Evolutionary conservation across 495 filamentous ascomycete genomes (phyloP).

Genomic region (Filosporella fistucella): DNA sequence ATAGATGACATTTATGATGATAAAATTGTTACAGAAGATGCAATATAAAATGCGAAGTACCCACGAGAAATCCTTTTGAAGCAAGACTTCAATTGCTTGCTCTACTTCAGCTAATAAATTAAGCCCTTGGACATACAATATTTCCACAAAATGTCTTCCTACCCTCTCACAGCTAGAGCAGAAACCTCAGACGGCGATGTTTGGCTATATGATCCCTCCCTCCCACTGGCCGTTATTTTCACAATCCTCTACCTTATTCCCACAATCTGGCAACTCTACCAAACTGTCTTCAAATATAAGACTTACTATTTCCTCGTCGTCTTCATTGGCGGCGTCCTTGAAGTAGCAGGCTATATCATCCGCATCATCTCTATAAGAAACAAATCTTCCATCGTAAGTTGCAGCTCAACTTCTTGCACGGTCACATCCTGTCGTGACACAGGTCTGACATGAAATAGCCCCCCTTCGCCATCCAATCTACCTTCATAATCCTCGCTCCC

Average conservation of each 20-base stretch:
- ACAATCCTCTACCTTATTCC: slow-evolving; percentile 6
- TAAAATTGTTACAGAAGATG: too few relatives aligned
- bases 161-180: too few relatives aligned
- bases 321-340: slow-evolving; percentile 18
- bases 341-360: slow-evolving; percentile 23
- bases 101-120: too few relatives aligned
- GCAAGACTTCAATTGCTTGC: too few relatives aligned
- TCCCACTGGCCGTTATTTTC: slow-evolving; percentile 1
- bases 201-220: slow-evolving; percentile 5
- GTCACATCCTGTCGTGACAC: too few relatives aligned
- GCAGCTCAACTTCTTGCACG: too few relatives aligned
- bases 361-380: slow-evolving; percentile 16
- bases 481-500: slow-evolving; percentile 30
- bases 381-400: slow-evolving; percentile 11
- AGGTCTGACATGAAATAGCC: not conserved
- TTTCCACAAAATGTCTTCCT: too few relatives aligned
- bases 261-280: not conserved
- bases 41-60: too few relatives aligned
- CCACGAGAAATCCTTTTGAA: too few relatives aligned
- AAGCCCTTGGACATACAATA: too few relatives aligned
- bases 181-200: too few relatives aligned
- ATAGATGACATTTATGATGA: too few relatives aligned
- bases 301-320: slow-evolving; percentile 21
- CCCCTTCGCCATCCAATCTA: slow-evolving; percentile 25
- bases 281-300: slow-evolving; percentile 4